Percentiles rank a stretch among this genome's conserved stretches.
These are phyloP conservation scores for Leucocoprinus birnbaumii DNA, from an alignment of 768 basidiomycete species.

Conservation along the genomic window DNA sequence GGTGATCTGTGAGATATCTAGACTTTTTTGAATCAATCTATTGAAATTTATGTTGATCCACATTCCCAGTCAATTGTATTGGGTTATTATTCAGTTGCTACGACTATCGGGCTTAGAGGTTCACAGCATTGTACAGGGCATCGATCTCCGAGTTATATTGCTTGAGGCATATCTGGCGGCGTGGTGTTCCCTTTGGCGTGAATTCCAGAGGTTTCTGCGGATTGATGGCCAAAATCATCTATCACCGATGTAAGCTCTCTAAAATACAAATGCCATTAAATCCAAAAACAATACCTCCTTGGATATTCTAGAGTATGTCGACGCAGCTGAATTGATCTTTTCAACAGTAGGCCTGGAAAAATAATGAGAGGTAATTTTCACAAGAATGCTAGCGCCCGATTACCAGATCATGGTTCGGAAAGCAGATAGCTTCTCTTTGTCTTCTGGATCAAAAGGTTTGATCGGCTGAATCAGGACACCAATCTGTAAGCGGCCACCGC, in stretches of 20 bases:
- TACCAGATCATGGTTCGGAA: conserved; percentile 23
- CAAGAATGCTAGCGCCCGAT: no score
- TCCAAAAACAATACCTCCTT: conserved; percentile 35
- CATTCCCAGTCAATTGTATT: no score
- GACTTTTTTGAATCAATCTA: no score
- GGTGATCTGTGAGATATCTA: no score
- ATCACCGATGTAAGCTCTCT: neutral
- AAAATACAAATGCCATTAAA: neutral
- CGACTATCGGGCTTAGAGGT: no score
- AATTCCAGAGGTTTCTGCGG: conserved; percentile 32
- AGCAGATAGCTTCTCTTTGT: conserved; percentile 23
- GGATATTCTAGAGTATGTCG: conserved; percentile 37
- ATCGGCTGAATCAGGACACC: conserved; percentile 39
- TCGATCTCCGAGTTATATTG: conserved; percentile 39
- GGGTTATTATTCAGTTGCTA: no score
- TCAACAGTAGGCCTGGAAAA: conserved; percentile 42
- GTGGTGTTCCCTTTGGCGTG: conserved; percentile 25
- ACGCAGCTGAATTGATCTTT: conserved; percentile 25
- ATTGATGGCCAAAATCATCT: conserved; percentile 39
- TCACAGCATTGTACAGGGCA: conserved; percentile 29
- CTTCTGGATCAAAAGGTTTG: conserved; percentile 27
- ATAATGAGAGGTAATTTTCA: no score
- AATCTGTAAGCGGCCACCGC: conserved; percentile 34
- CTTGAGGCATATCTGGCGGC: conserved; percentile 34
- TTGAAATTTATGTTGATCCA: no score